phyloP scores from a whole-genome alignment of 306 rosid species.

The Lathyrus aphaca region DNA sequence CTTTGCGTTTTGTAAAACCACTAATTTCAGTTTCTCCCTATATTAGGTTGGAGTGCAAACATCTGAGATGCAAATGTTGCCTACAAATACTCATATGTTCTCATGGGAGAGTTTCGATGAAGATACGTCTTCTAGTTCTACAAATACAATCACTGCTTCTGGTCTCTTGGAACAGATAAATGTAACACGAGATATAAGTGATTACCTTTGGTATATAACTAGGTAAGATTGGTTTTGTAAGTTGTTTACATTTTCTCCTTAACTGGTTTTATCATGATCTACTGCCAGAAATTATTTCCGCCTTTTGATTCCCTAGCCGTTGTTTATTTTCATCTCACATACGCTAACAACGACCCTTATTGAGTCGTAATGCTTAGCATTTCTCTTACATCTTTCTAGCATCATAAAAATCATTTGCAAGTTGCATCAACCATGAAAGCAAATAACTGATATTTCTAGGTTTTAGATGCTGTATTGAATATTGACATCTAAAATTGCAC shows the following conservation, averaged over 20 bases:
- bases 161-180: constrained; percentile 98
- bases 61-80: constrained; percentile 91
- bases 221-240: constrained; percentile 61
- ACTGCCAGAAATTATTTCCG: background rate
- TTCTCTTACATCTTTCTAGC: constrained; percentile 14
- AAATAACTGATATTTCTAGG: background rate
- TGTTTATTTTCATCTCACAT: constrained; percentile 5
- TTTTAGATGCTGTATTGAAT: background rate
- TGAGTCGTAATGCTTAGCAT: constrained; percentile 19
- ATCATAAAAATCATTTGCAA: constrained; percentile 11
- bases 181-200: constrained; percentile 87
- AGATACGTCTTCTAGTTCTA: constrained; percentile 66
- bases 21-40: constrained; percentile 30
- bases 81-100: constrained; percentile 63
- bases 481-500: background rate
- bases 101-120: constrained; percentile 94
- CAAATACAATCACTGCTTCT: constrained; percentile 59
- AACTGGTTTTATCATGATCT: constrained; percentile 8
- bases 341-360: background rate
- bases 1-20: constrained; percentile 25
- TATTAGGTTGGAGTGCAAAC: constrained; percentile 97
- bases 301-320: background rate
- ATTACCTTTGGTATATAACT: constrained; percentile 95
- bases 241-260: constrained; percentile 31
- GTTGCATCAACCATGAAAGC: background rate